phyloP scores from a whole-genome alignment of 805 yeast species.

The Scheffersomyces lignosus region DNA sequence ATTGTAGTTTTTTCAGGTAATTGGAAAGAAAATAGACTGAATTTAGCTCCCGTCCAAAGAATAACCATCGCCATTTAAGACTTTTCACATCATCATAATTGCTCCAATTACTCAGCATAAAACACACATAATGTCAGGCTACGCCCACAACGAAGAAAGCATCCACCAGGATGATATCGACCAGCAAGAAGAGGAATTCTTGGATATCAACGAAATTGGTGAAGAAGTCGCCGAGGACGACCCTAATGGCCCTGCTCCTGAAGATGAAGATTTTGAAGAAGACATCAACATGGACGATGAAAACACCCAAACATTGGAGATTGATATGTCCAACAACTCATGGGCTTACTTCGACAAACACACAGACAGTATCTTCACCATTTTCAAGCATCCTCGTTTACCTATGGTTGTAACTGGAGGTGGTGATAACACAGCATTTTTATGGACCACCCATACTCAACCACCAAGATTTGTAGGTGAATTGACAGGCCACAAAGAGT shows the following conservation, averaged over 20 bases:
- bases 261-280: constrained; percentile 29
- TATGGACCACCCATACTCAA: constrained; percentile 89
- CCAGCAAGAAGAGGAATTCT: constrained; percentile 31
- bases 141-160: too few species aligned
- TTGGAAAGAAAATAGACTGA: too few species aligned
- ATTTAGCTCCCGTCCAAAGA: too few species aligned
- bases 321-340: constrained; percentile 89
- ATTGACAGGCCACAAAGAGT: constrained; percentile 80
- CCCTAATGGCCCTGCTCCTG: constrained; percentile 32
- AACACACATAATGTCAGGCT: too few species aligned
- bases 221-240: constrained; percentile 36
- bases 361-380: constrained; percentile 78
- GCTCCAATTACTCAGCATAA: too few species aligned
- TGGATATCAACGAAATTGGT: constrained; percentile 29
- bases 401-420: constrained; percentile 94
- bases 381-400: constrained; percentile 79
- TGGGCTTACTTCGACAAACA: constrained; percentile 88
- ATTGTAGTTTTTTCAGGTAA: too few species aligned
- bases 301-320: constrained; percentile 60
- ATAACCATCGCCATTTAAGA: too few species aligned
- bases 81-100: too few species aligned
- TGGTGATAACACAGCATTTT: constrained; percentile 83
- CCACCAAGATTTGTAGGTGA: constrained; percentile 82
- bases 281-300: constrained; percentile 36
- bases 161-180: too few species aligned